phyloP scores from a whole-genome alignment of 768 basidiomycete species.

The Phylloporus arenicola region DNA sequence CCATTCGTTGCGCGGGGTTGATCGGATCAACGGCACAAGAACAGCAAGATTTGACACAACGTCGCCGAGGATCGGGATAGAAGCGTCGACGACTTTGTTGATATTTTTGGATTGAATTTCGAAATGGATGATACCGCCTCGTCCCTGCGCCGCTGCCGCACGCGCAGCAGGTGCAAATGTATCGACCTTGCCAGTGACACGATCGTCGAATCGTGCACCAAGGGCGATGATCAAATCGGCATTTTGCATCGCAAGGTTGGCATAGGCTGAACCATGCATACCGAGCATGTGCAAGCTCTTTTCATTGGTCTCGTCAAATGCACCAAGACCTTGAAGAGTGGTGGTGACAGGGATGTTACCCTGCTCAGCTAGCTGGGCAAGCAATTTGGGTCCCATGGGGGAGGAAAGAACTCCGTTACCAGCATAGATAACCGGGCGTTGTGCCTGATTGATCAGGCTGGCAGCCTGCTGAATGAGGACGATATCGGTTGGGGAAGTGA shows the following conservation, averaged over 20 bases:
- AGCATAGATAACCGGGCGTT: constrained; percentile 88
- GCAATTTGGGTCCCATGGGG: constrained; percentile 74
- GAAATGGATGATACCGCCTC: constrained; percentile 98
- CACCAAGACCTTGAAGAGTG: constrained; percentile 91
- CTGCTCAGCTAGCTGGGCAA: constrained; percentile 68
- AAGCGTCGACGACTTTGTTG: constrained; percentile 96
- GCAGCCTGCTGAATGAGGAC: constrained; percentile 79
- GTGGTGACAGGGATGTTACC: constrained; percentile 98
- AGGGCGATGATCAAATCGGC: constrained; percentile 98
- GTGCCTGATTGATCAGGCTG: constrained; percentile 83
- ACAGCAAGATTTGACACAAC: constrained; percentile 77
- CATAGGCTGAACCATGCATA: constrained; percentile 97
- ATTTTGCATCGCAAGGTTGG: constrained; percentile 95
- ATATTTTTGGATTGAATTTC: constrained; percentile 98
- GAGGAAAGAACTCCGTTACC: constrained; percentile 87
- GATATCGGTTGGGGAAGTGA: constrained; percentile 55
- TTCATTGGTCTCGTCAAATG: constrained; percentile 87
- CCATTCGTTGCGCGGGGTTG: constrained; percentile 68
- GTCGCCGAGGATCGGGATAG: constrained; percentile 91
- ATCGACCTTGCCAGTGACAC: constrained; percentile 88
- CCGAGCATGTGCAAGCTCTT: constrained; percentile 95
- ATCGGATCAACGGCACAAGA: constrained; percentile 74
- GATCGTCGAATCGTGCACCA: constrained; percentile 95
- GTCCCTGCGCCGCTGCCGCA: constrained; percentile 77
- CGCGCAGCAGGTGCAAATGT: constrained; percentile 88